Evolutionary conservation across 2,329 filamentous ascomycete species (phyloP), one percentile per base, ranked within the genome.

Genomic region (Furcasterigmium sp.): DNA sequence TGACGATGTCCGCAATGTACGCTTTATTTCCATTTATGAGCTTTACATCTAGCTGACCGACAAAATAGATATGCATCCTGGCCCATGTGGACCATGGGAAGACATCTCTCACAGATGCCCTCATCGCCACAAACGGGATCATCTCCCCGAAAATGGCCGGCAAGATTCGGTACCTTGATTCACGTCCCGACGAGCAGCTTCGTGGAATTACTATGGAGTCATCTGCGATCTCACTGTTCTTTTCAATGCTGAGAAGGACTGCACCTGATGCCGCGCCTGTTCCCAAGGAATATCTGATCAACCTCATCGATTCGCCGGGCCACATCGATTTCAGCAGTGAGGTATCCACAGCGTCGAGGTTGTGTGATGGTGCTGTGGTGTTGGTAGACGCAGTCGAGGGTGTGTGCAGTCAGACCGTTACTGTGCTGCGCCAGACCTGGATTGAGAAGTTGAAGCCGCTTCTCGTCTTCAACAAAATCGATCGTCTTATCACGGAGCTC

Each of bases 121-220:
- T 98, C 42, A 87, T 98, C 58, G 91, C 93, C 65, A 97, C 93
- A 52, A 98, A 98, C 78, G 93, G 93, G 70, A 97, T 98, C 70
- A 98, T 98, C 59, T 97, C 93, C 23, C 88, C 91, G 44, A 97
- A 97, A 63, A 76, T 97, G 58, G 93, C 93, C 44, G 93, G 93
- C 63, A 97, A 97, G 74, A 94, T 98, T 65, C 85, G 93, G 53
- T 98, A 97, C 59, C 82, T 98, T 46, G 93, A 98, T 68, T 97
- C 93, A 18, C 78, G 93, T 35, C 91, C 91, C 2, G 93, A 98
- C 65, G 93, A 98, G 64, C 93, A 98, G 67, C 78, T 87, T 14
- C 85, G 93, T 51, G 93, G 93, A 44, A 98, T 98, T 59, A 98
- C 93, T n/a, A 98, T 98, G 93, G 93, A 98, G 64, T 97, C 93